phyloP scores from a whole-genome alignment of 2,329 filamentous ascomycete species.

The Aspergillus sp. region DNA sequence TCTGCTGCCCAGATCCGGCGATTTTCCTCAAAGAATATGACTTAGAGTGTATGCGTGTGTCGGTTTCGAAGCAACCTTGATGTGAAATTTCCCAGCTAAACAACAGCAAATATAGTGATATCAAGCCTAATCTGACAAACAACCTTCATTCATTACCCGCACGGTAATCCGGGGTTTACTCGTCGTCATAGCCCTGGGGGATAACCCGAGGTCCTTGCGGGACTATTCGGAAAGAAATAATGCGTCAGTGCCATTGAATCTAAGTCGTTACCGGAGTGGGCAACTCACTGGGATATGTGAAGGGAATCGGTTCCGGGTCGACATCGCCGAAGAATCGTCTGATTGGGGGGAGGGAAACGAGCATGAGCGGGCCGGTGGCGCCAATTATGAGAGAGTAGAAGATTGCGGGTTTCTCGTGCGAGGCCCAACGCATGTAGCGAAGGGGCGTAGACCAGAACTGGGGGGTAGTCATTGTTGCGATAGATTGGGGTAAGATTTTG shows the following conservation, averaged over 20 bases:
- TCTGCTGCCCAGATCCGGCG: background rate
- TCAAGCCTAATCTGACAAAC: constrained; percentile 14
- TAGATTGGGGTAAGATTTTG: constrained; percentile 8
- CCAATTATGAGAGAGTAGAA: constrained; percentile 85
- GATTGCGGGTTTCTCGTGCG: constrained; percentile 83
- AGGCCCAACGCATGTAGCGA: constrained; percentile 83
- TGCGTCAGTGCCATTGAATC: background rate
- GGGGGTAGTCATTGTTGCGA: constrained; percentile 55
- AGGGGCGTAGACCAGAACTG: constrained; percentile 82
- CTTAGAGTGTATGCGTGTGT: background rate
- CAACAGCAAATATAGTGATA: constrained; percentile 15
- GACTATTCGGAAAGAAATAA: constrained; percentile 30
- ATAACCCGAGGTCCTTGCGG: constrained; percentile 47
- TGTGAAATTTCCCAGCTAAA: constrained; percentile 17
- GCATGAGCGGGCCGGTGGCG: constrained; percentile 66
- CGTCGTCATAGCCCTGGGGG: constrained; percentile 49
- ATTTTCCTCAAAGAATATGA: background rate
- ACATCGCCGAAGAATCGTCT: constrained; percentile 72
- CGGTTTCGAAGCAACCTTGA: background rate
- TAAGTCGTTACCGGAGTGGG: background rate
- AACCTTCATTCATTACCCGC: constrained; percentile 10
- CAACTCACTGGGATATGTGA: constrained; percentile 87
- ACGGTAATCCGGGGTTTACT: constrained; percentile 22
- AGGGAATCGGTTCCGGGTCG: constrained; percentile 69
- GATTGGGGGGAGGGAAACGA: constrained; percentile 72